Percentiles rank a stretch among this genome's conserved stretches.
These are phyloP conservation scores for Phaeosphaeriaceae sp. DNA, from an alignment of 2,329 filamentous ascomycete species.

Conservation along the genomic window DNA sequence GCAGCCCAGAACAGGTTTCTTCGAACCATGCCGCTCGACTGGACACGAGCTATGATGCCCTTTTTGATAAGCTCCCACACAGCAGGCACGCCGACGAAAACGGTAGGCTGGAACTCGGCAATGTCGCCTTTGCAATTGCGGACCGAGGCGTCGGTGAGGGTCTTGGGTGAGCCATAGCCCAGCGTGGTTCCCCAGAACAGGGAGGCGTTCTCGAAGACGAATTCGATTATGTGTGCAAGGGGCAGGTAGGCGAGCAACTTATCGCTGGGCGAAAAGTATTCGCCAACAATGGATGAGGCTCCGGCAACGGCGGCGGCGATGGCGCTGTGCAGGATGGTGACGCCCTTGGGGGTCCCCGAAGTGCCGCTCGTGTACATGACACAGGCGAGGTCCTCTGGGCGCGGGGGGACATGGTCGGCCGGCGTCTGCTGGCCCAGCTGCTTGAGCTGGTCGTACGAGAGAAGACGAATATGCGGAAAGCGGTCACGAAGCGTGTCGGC, in stretches of 20 bases:
- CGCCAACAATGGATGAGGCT: constrained; percentile 76
- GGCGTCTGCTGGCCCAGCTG: constrained; percentile 67
- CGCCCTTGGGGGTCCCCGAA: constrained; percentile 88
- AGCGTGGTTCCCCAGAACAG: constrained; percentile 89
- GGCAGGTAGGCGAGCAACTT: constrained; percentile 88
- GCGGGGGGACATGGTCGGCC: constrained; percentile 72
- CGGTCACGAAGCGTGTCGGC: constrained; percentile 61
- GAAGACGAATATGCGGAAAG: constrained; percentile 53
- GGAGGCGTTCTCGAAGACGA: constrained; percentile 90
- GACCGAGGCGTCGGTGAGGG: constrained; percentile 83
- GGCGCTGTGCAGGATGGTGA: constrained; percentile 78
- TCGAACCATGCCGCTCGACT: constrained; percentile 71
- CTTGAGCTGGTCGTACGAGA: constrained; percentile 20
- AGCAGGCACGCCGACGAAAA: constrained; percentile 92
- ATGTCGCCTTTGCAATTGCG: constrained; percentile 93
- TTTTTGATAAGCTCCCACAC: constrained; percentile 99
- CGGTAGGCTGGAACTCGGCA: constrained; percentile 84
- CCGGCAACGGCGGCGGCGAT: constrained; percentile 85
- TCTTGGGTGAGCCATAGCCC: constrained; percentile 90
- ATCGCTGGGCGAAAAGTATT: constrained; percentile 78
- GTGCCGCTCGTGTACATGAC: constrained; percentile 85
- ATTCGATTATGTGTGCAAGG: constrained; percentile 94
- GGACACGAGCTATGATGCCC: constrained; percentile 82
- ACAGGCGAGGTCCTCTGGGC: constrained; percentile 80
- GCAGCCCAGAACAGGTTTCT: constrained; percentile 80